Conservation (phyloP, 2,329 filamentous ascomycete species). For the Aureobasidium sp. region DNA sequence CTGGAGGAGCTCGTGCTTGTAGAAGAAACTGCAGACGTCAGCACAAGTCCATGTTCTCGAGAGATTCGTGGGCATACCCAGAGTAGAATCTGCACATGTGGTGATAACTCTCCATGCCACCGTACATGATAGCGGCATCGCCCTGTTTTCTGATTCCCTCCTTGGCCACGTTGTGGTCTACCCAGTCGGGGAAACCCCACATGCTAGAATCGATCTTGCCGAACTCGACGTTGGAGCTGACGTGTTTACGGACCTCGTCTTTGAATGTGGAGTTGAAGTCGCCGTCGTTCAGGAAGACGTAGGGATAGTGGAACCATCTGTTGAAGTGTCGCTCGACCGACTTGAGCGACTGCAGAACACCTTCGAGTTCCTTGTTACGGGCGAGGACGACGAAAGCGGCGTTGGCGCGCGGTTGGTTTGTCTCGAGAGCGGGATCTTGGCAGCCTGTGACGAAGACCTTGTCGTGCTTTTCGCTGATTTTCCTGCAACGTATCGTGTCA, state of each 20-base stretch:
- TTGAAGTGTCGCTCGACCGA: constrained; percentile 99
- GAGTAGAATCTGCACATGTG: constrained; percentile 99
- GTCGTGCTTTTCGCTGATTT: constrained; percentile 95
- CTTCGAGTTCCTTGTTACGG: constrained; percentile 91
- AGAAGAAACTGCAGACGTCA: constrained; percentile 64
- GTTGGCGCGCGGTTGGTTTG: constrained; percentile 70
- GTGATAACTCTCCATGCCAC: constrained; percentile 96
- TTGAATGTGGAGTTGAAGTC: constrained; percentile 96
- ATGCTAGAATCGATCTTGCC: constrained; percentile 83
- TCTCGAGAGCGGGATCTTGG: constrained; percentile 64
- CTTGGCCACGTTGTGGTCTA: constrained; percentile 85
- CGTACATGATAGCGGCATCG: constrained; percentile 97
- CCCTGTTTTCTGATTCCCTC: constrained; percentile 96
- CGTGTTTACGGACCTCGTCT: constrained; percentile 80
- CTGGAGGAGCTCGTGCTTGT: constrained; percentile 86
- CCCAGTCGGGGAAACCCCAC: constrained; percentile 98
- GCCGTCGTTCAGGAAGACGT: constrained; percentile 95
- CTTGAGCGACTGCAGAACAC: constrained; percentile 93
- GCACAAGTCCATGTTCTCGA: background rate
- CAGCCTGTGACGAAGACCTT: constrained; percentile 94
- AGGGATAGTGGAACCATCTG: constrained; percentile 96
- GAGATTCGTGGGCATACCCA: constrained; percentile 53
- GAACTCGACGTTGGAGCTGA: constrained; percentile 82
- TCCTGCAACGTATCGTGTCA: constrained; percentile 46
- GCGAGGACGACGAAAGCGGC: constrained; percentile 94